Percentiles rank a stretch among this genome's conserved stretches.
Evolutionary conservation across 1,139 yeast genomes (phyloP).

Genomic region (Protomyces lactucae-debilis): DNA sequence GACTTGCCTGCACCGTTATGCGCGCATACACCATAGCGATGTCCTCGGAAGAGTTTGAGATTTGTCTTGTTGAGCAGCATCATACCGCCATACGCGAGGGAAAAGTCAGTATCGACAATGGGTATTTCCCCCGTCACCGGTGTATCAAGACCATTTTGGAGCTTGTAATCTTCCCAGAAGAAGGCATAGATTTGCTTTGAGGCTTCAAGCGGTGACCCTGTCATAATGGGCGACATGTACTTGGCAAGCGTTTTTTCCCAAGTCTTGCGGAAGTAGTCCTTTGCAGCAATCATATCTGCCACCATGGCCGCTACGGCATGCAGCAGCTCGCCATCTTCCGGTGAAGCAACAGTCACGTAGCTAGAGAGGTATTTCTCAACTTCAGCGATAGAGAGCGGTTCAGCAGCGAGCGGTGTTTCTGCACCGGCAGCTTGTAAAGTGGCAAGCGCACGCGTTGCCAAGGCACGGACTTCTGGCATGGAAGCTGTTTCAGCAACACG

Average conservation of each 20-base stretch:
- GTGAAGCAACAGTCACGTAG: not conserved
- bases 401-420: constrained; percentile 25
- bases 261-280: constrained; percentile 20
- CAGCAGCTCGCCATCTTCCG: constrained; percentile 8
- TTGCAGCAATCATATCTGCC: constrained; percentile 25
- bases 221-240: constrained; percentile 18
- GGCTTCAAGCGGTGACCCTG: constrained; percentile 6
- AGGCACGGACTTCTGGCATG: constrained; percentile 91
- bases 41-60: constrained; percentile 97
- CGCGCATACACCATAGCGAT: constrained; percentile 98
- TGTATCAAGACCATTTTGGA: constrained; percentile 20
- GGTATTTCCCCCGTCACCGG: constrained; percentile 20
- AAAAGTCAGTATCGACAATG: constrained; percentile 37
- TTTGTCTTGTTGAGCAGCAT: constrained; percentile 98
- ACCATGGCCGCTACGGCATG: constrained; percentile 8
- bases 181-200: constrained; percentile 13
- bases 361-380: constrained; percentile 19
- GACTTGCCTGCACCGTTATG: constrained; percentile 99
- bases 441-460: constrained; percentile 77
- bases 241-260: constrained; percentile 24
- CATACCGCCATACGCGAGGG: constrained; percentile 99
- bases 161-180: constrained; percentile 21
- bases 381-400: constrained; percentile 22
- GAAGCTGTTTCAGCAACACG: constrained; percentile 80
- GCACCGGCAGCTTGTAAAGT: constrained; percentile 27